phyloP scores from a whole-genome alignment of 2,329 filamentous ascomycete species.

The Huntiella decipiens region DNA sequence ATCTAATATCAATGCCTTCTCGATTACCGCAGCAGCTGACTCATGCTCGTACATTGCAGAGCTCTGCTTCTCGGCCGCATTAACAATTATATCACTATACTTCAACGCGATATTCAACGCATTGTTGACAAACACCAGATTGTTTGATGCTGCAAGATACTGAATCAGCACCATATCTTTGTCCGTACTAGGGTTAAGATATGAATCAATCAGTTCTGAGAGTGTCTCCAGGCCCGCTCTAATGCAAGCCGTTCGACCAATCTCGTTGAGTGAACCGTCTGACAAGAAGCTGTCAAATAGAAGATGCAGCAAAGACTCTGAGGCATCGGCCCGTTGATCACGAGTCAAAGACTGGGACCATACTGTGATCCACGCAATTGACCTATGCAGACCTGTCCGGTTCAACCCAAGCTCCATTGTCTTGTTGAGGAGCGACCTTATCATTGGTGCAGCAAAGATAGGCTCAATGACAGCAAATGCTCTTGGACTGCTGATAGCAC shows the following conservation, averaged over 20 bases:
- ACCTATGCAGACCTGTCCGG: conserved; percentile 26
- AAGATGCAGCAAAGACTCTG: conserved; percentile 57
- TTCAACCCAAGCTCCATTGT: conserved; percentile 26
- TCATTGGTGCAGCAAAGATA: conserved; percentile 53
- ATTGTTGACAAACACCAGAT: conserved; percentile 42
- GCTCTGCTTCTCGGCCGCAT: conserved; percentile 29
- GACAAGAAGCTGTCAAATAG: conserved; percentile 48
- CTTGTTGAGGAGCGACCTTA: conserved; percentile 40
- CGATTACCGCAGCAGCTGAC: conserved; percentile 25
- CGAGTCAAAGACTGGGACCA: conserved; percentile 62
- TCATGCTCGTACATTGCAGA: conserved; percentile 8
- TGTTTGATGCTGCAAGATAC: conserved; percentile 28
- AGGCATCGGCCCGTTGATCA: conserved; percentile 59
- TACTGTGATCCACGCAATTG: conserved; percentile 59
- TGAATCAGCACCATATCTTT: conserved; percentile 10
- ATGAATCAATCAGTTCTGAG: conserved; percentile 36
- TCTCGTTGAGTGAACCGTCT: conserved; percentile 32
- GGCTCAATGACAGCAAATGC: conserved; percentile 68
- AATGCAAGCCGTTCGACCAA: conserved; percentile 42
- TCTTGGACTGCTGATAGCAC: conserved; percentile 63
- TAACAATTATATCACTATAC: conserved; percentile 40
- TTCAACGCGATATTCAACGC: conserved; percentile 46
- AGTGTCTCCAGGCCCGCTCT: conserved; percentile 45
- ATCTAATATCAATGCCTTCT: conserved; percentile 33
- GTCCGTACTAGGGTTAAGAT: conserved; percentile 23